A percentile compares a stretch with the other conserved stretches of the same genome.
These are phyloP conservation scores for Pseudocercospora crystallina DNA, from an alignment of 2,329 filamentous ascomycete species.

Conservation along the genomic window DNA sequence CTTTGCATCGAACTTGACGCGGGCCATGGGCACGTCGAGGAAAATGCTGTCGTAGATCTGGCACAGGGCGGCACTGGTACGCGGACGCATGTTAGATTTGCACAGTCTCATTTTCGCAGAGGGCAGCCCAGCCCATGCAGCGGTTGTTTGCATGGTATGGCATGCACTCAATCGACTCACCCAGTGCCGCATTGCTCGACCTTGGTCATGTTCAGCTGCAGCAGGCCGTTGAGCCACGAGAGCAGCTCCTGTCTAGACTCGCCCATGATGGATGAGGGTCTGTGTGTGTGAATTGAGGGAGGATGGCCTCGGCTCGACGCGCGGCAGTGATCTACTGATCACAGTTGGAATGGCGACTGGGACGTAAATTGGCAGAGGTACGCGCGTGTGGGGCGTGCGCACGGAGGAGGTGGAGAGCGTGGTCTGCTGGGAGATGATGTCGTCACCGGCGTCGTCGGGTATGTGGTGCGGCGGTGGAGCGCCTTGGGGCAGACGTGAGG, in stretches of 20 bases:
- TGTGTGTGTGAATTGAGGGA: not conserved
- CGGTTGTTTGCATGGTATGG: no score
- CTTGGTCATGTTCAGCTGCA: conserved; percentile 96
- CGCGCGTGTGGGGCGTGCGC: no score
- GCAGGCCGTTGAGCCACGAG: conserved; percentile 93
- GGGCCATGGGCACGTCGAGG: conserved; percentile 88
- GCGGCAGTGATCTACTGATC: not conserved
- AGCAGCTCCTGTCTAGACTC: conserved; percentile 84
- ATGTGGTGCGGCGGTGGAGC: not conserved
- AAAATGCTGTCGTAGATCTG: conserved; percentile 99
- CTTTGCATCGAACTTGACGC: conserved; percentile 98
- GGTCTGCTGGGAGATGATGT: conserved; percentile 2
- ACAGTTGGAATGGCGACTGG: no score
- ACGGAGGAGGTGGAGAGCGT: no score
- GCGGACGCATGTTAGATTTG: no score
- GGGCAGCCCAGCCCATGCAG: no score
- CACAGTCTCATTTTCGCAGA: no score
- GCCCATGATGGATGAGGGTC: conserved; percentile 22
- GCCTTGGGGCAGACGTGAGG: not conserved
- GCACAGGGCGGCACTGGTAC: conserved; percentile 80
- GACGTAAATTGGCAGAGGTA: no score
- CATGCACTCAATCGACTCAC: conserved; percentile 50
- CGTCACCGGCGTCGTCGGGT: not conserved
- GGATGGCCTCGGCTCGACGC: no score
- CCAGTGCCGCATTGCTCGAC: conserved; percentile 99